A percentile compares a stretch with the other conserved stretches of the same genome.
phyloP scores from a whole-genome alignment of 2,329 filamentous ascomycete genomes.

The Harringtonia lauricola region DNA sequence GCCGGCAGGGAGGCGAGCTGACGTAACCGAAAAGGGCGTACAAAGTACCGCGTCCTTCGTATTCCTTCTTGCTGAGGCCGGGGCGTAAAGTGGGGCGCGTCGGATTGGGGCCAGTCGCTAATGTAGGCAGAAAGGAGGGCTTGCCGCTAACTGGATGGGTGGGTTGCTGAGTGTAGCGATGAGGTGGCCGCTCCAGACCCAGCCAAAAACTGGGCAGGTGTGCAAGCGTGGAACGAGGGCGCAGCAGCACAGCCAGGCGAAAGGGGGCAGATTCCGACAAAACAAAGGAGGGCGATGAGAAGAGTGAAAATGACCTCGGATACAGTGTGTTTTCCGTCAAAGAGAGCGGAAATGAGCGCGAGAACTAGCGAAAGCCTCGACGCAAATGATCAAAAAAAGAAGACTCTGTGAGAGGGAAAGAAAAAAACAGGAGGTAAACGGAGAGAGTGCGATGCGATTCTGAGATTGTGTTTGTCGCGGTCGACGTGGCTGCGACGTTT shows the following conservation, averaged over 20 bases:
- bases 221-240: too few relatives aligned
- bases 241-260: too few relatives aligned
- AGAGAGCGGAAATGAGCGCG: conserved; percentile 17
- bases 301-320: too few relatives aligned
- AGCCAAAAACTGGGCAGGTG: too few relatives aligned
- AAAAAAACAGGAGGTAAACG: neutral
- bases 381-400: conserved; percentile 10
- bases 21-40: conserved; percentile 11
- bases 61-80: conserved; percentile 2
- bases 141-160: neutral
- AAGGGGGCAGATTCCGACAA: too few relatives aligned
- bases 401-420: neutral
- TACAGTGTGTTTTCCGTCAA: too few relatives aligned
- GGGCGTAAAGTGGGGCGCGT: conserved; percentile 3
- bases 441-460: neutral
- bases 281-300: neutral
- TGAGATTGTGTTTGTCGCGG: conserved; percentile 1
- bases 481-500: conserved; percentile 7
- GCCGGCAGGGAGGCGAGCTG: conserved; percentile 9
- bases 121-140: conserved; percentile 6
- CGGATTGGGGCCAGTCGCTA: conserved; percentile 5
- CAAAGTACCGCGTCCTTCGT: conserved; percentile 4
- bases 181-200: neutral
- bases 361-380: conserved; percentile 37
- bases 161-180: neutral